Percentiles rank a stretch among this genome's conserved stretches.
Conservation (phyloP, 2,329 filamentous ascomycete genomes). For the Sarocladiaceae sp. region DNA sequence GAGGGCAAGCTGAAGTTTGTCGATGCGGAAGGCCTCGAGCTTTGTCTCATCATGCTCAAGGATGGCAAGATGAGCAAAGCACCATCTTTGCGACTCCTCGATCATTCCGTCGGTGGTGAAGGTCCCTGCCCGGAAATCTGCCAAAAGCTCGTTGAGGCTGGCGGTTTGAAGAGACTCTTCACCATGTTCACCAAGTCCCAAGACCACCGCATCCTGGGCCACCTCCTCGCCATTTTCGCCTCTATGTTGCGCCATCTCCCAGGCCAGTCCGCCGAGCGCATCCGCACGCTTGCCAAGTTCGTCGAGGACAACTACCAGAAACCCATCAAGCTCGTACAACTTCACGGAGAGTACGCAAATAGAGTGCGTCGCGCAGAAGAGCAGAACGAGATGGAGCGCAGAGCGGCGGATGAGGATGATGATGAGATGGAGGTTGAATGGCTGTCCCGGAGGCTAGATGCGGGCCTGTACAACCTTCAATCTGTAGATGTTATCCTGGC, state of each 20-base stretch:
- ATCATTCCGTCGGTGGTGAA: conserved; percentile 58
- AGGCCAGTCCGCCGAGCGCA: conserved; percentile 70
- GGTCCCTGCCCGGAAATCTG: conserved; percentile 50
- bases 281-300: conserved; percentile 87
- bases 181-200: conserved; percentile 81
- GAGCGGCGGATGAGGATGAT: conserved; percentile 15
- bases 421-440: conserved; percentile 65
- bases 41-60: conserved; percentile 86
- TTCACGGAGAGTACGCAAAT: conserved; percentile 67
- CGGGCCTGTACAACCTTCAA: conserved; percentile 79
- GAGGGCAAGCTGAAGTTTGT: conserved; percentile 77
- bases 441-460: conserved; percentile 72
- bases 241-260: conserved; percentile 77
- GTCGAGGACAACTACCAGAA: conserved; percentile 94
- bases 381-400: conserved; percentile 31
- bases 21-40: conserved; percentile 86
- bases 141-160: conserved; percentile 72
- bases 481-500: conserved; percentile 79
- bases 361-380: conserved; percentile 55
- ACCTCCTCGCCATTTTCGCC: conserved; percentile 80
- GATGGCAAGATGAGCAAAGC: conserved; percentile 81
- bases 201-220: conserved; percentile 67
- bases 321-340: conserved; percentile 63
- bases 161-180: conserved; percentile 80
- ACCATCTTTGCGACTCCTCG: conserved; percentile 74